These are phyloP conservation scores for Pichia cactophila DNA, from an alignment of 1,139 yeast species.

Conservation along the genomic window DNA sequence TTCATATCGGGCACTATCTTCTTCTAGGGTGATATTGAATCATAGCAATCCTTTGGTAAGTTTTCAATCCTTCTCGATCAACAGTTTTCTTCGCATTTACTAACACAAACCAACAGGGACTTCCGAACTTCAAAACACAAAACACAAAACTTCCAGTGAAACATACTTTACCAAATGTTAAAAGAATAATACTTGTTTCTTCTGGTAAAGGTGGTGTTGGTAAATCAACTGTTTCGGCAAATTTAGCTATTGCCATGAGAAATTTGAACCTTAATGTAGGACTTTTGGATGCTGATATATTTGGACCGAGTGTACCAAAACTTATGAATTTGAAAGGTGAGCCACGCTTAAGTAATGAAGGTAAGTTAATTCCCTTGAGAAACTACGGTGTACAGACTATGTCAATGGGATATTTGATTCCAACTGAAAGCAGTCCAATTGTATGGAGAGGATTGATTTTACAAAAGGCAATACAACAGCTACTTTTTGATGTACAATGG, in stretches of 20 bases:
- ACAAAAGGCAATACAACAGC: conserved; percentile 79
- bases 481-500: conserved; percentile 79
- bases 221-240: conserved; percentile 53
- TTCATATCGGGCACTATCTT: background rate
- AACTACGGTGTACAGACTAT: conserved; percentile 77
- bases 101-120: conserved; percentile 39
- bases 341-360: conserved; percentile 49
- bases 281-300: conserved; percentile 70
- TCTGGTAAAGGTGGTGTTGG: conserved; percentile 50
- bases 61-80: background rate
- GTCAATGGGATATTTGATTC: conserved; percentile 83
- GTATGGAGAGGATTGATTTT: conserved; percentile 88
- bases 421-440: conserved; percentile 58
- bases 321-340: conserved; percentile 57
- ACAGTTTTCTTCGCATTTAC: conserved; percentile 38
- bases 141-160: conserved; percentile 50
- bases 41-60: conserved; percentile 1
- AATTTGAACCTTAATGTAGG: conserved; percentile 55
- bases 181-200: conserved; percentile 57
- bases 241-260: conserved; percentile 58
- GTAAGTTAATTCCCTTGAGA: conserved; percentile 58
- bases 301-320: conserved; percentile 71
- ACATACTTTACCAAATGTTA: conserved; percentile 52
- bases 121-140: conserved; percentile 41
- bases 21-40: background rate